Conservation (phyloP, 192 early-diverging fungal genomes). For the Funneliformis mosseae region DNA sequence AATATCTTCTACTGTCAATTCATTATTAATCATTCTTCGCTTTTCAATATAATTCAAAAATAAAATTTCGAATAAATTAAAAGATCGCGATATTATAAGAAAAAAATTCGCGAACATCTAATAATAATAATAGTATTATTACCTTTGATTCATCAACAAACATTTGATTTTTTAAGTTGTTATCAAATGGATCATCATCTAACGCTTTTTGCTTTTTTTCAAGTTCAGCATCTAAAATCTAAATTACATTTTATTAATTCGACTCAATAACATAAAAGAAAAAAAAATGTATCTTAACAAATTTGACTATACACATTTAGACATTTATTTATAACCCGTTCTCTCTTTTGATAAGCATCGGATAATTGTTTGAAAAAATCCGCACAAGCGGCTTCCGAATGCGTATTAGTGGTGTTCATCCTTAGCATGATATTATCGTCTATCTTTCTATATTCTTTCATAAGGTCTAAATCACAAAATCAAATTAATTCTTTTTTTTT, state of each 20-base stretch:
- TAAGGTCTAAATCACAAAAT: conserved; percentile 47
- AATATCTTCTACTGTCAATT: conserved; percentile 71
- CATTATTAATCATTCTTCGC: conserved; percentile 69
- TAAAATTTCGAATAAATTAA: neutral
- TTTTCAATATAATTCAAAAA: conserved; percentile 38
- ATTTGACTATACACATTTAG: conserved; percentile 50
- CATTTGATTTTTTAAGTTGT: conserved; percentile 9
- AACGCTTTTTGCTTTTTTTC: conserved; percentile 33
- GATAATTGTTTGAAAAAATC: conserved; percentile 68
- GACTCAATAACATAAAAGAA: neutral
- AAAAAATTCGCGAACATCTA: neutral
- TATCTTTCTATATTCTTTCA: conserved; percentile 72
- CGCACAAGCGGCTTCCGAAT: conserved; percentile 59
- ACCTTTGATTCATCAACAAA: conserved; percentile 32
- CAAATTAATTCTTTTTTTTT: neutral
- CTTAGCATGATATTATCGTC: conserved; percentile 82
- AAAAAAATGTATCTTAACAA: neutral
- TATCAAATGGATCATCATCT: conserved; percentile 25
- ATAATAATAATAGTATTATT: neutral
- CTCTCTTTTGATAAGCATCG: conserved; percentile 65
- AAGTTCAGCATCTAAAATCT: conserved; percentile 50
- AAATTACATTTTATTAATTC: conserved; percentile 20
- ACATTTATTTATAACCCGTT: conserved; percentile 68
- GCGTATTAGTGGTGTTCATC: conserved; percentile 74
- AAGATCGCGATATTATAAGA: neutral